Percentiles rank a stretch among this genome's conserved stretches.
Conservation (phyloP, 768 basidiomycete species). For the Lactarius deliciosus region DNA sequence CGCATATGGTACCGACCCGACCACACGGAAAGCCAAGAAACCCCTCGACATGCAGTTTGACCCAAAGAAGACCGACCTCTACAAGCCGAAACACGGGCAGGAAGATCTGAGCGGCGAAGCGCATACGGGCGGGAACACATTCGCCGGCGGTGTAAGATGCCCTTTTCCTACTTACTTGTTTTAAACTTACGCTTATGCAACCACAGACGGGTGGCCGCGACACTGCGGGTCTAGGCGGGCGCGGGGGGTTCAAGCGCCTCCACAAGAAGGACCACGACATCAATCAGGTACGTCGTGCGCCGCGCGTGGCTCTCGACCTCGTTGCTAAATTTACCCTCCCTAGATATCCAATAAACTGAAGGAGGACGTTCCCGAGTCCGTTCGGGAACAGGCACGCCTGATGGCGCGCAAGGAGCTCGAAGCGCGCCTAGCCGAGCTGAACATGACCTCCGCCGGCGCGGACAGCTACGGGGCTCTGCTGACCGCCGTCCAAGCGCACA, state of each 20-base stretch:
- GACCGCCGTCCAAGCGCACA: slow-evolving; percentile 56
- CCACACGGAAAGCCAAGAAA: slow-evolving; percentile 54
- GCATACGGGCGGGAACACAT: slow-evolving; percentile 61
- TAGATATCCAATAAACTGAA: slow-evolving; percentile 56
- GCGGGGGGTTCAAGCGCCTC: slow-evolving; percentile 63
- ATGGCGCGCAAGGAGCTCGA: slow-evolving; percentile 68
- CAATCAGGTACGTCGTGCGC: slow-evolving; percentile 47
- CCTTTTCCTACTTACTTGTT: neutral
- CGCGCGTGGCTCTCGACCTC: neutral
- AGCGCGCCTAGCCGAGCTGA: slow-evolving; percentile 58
- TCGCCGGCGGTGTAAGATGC: slow-evolving; percentile 56
- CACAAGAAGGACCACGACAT: slow-evolving; percentile 59
- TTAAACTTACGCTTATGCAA: neutral
- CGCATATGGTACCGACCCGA: neutral
- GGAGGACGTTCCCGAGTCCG: slow-evolving; percentile 56
- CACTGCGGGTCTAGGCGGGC: slow-evolving; percentile 64
- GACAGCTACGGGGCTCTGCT: slow-evolving; percentile 54
- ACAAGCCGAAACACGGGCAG: slow-evolving; percentile 59
- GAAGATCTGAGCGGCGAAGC: slow-evolving; percentile 54
- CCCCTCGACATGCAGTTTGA: slow-evolving; percentile 55
- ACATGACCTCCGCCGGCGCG: slow-evolving; percentile 57
- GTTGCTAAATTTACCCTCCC: neutral
- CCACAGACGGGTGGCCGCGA: slow-evolving; percentile 60
- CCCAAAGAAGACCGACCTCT: slow-evolving; percentile 48
- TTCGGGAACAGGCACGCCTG: slow-evolving; percentile 61